phyloP scores from a whole-genome alignment of 1,139 yeast genomes.

The Fermentozyma sake region DNA sequence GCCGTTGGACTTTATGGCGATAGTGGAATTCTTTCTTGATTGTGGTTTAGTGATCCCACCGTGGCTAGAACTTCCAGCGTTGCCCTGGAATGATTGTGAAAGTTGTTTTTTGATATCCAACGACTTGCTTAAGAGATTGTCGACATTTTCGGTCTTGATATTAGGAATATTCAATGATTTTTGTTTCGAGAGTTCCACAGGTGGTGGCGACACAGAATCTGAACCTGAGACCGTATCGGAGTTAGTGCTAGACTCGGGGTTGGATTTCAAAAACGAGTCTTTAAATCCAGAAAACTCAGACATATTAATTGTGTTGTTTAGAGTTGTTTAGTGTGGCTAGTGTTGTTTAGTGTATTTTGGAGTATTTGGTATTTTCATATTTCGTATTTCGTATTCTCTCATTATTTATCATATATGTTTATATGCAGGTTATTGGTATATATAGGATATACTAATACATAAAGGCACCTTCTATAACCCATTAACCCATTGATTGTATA shows the following conservation, averaged over 20 bases:
- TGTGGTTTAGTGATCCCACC: slow-evolving; percentile 43
- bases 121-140: slow-evolving; percentile 27
- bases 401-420: neutral
- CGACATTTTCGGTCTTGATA: slow-evolving; percentile 27
- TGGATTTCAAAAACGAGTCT: slow-evolving; percentile 17
- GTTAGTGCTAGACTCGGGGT: slow-evolving; percentile 11
- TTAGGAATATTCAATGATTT: slow-evolving; percentile 22
- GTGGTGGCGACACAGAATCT: slow-evolving; percentile 15
- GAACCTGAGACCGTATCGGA: slow-evolving; percentile 16
- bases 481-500: slow-evolving; percentile 91
- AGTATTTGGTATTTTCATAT: too few species aligned
- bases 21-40: slow-evolving; percentile 34
- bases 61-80: slow-evolving; percentile 10
- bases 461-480: too few species aligned
- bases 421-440: too few species aligned
- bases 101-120: slow-evolving; percentile 39
- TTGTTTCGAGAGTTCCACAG: slow-evolving; percentile 13
- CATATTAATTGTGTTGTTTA: slow-evolving; percentile 9
- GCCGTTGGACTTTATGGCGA: slow-evolving; percentile 24
- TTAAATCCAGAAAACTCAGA: slow-evolving; percentile 21
- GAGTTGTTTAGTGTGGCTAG: neutral
- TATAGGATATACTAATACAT: too few species aligned
- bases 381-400: too few species aligned
- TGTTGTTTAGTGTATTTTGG: neutral
- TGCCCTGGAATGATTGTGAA: slow-evolving; percentile 35